Evolutionary conservation across 108 stramenopile genomes (phyloP).

Genomic region (Aurantiochytrium sp.): DNA sequence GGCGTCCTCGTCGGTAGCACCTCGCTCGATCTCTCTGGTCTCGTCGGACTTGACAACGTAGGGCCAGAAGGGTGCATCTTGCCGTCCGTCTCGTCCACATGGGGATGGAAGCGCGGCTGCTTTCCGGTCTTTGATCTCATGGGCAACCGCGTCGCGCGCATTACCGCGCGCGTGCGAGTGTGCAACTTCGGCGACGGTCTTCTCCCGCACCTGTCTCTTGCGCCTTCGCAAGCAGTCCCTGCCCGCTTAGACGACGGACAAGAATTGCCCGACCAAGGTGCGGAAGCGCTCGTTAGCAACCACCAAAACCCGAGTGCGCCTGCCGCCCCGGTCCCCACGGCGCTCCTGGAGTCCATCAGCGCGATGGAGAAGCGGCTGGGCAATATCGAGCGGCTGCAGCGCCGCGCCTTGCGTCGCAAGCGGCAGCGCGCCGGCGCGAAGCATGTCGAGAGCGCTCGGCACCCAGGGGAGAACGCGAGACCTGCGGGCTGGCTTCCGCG

Average conservation of each 20-base stretch:
- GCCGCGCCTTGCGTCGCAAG: neutral
- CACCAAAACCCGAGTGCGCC: too few species aligned
- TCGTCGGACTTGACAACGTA: neutral
- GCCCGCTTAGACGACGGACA: too few species aligned
- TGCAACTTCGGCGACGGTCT: constrained; percentile 27
- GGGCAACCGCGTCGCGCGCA: neutral
- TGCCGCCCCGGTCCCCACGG: neutral
- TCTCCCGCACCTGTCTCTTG: neutral
- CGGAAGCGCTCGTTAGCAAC: too few species aligned
- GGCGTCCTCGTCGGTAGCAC: neutral
- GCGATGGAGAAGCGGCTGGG: neutral
- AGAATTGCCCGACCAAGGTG: too few species aligned
- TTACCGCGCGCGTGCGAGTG: neutral
- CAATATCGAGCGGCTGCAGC: neutral
- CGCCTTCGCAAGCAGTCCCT: too few species aligned
- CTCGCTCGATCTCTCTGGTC: neutral
- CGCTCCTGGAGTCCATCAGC: neutral
- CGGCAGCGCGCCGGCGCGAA: too few species aligned
- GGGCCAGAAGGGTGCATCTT: neutral
- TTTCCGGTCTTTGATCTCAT: constrained; percentile 12
- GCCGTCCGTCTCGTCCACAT: neutral
- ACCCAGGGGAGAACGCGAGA: too few species aligned
- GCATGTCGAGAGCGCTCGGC: too few species aligned
- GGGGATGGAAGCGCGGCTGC: neutral
- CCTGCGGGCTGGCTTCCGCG: neutral